Percentiles rank a stretch among this genome's conserved stretches.
These are phyloP conservation scores for Xerocomus spinulosus DNA, from an alignment of 768 basidiomycete species.

Conservation along the genomic window DNA sequence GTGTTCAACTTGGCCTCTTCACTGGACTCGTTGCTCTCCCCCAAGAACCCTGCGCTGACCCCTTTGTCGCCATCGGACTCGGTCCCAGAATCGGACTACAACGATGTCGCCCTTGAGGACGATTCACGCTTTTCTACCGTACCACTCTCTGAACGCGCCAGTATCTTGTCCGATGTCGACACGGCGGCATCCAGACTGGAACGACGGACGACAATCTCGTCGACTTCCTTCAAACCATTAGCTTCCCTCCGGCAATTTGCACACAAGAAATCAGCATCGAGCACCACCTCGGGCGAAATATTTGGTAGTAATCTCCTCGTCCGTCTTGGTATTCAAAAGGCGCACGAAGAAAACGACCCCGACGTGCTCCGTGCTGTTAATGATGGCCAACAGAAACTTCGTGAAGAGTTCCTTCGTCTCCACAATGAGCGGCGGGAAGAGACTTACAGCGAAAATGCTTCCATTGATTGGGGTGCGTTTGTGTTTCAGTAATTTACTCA, in stretches of 20 bases:
- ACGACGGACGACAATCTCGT: slow-evolving; percentile 30
- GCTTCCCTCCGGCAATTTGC: slow-evolving; percentile 26
- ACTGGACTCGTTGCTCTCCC: slow-evolving; percentile 50
- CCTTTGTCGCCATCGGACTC: slow-evolving; percentile 37
- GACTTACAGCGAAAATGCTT: slow-evolving; percentile 35
- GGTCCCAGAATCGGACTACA: slow-evolving; percentile 56
- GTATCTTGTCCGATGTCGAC: slow-evolving; percentile 28
- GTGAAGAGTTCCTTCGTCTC: slow-evolving; percentile 69
- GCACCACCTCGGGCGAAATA: slow-evolving; percentile 44
- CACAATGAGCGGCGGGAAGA: slow-evolving; percentile 51
- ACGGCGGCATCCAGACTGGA: slow-evolving; percentile 19
- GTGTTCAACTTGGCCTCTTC: slow-evolving; percentile 17
- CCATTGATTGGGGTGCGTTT: slow-evolving; percentile 74
- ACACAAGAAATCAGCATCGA: slow-evolving; percentile 64
- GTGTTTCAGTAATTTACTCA: background rate
- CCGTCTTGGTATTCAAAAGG: slow-evolving; percentile 46
- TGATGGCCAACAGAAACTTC: slow-evolving; percentile 66
- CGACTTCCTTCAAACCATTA: slow-evolving; percentile 16
- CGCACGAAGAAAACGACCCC: slow-evolving; percentile 36
- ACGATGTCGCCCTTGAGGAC: slow-evolving; percentile 50
- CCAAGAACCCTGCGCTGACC: slow-evolving; percentile 33
- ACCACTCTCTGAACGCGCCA: slow-evolving; percentile 37
- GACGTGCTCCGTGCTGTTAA: slow-evolving; percentile 44
- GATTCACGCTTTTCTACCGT: slow-evolving; percentile 50
- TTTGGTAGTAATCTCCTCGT: slow-evolving; percentile 47